phyloP scores from a whole-genome alignment of 2,329 filamentous ascomycete species.

The Ophiostoma ulmi region DNA sequence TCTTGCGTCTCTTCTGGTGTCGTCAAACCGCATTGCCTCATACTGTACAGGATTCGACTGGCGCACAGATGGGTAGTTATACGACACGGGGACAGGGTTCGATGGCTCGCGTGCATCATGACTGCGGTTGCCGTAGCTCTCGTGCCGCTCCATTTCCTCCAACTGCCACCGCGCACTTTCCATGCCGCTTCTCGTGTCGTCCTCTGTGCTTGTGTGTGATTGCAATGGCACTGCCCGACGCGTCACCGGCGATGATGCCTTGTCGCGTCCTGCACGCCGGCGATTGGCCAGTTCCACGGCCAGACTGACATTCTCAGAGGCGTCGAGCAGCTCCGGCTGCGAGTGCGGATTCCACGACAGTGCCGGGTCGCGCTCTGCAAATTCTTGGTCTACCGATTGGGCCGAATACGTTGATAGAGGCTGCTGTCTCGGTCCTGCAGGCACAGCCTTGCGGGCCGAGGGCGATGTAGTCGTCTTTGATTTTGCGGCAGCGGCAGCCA shows the following conservation, averaged over 20 bases:
- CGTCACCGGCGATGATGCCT: background rate
- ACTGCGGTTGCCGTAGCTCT: slow-evolving; percentile 29
- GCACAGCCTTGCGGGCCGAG: background rate
- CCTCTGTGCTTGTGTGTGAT: slow-evolving; percentile 27
- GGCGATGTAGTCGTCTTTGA: slow-evolving; percentile 21
- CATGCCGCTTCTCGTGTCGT: slow-evolving; percentile 41
- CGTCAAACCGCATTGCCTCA: slow-evolving; percentile 35
- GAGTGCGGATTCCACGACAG: slow-evolving; percentile 42
- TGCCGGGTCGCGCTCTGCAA: slow-evolving; percentile 56
- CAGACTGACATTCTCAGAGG: slow-evolving; percentile 65
- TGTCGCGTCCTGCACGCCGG: slow-evolving; percentile 55
- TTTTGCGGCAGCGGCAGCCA: slow-evolving; percentile 37
- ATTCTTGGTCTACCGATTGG: slow-evolving; percentile 36
- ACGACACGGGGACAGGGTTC: slow-evolving; percentile 32
- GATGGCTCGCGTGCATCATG: background rate
- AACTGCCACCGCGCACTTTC: slow-evolving; percentile 47
- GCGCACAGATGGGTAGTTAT: slow-evolving; percentile 54
- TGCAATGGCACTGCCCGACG: background rate
- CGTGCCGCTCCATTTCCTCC: slow-evolving; percentile 32
- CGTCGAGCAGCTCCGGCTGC: slow-evolving; percentile 58
- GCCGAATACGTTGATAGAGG: background rate
- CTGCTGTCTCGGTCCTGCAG: background rate
- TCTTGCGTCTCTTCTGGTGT: slow-evolving; percentile 31
- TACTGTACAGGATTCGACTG: slow-evolving; percentile 48
- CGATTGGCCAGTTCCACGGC: slow-evolving; percentile 70